These are phyloP conservation scores for Pseudocohnilembus persalinus DNA, from an alignment of 169 alveolate species.

Conservation along the genomic window DNA sequence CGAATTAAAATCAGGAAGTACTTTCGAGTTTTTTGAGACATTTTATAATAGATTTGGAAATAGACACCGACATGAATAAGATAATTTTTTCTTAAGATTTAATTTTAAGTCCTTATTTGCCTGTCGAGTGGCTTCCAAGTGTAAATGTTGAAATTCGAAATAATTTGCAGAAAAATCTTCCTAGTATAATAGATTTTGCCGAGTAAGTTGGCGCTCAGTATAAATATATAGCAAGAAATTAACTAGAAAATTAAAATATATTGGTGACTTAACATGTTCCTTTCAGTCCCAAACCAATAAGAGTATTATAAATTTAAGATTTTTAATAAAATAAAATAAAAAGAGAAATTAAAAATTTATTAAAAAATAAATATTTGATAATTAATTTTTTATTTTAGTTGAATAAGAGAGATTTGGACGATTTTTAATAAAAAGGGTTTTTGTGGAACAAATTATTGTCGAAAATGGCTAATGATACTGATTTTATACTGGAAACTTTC, in stretches of 20 bases:
- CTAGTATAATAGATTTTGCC: background rate
- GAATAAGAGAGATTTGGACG: slow-evolving; percentile 15
- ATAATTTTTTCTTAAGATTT: background rate
- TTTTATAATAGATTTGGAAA: background rate
- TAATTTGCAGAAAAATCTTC: background rate
- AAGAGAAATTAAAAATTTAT: too few species aligned
- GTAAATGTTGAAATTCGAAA: too few species aligned
- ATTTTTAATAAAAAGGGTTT: slow-evolving; percentile 17
- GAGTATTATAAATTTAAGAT: background rate
- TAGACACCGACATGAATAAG: background rate
- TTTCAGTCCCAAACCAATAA: background rate
- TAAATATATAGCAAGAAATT: background rate
- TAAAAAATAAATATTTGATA: background rate
- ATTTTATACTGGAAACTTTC: slow-evolving; percentile 21
- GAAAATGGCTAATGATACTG: slow-evolving; percentile 30
- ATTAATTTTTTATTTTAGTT: background rate
- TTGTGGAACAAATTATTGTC: slow-evolving; percentile 18
- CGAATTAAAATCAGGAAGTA: background rate
- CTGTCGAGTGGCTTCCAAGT: too few species aligned
- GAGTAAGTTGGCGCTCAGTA: background rate
- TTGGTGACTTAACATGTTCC: background rate
- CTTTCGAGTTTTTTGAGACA: background rate
- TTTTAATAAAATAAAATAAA: slow-evolving; percentile 27
- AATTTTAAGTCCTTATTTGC: too few species aligned
- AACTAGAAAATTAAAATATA: too few species aligned